These are phyloP conservation scores for Pseudoscleropodium purum DNA, from an alignment of 225 moss, liverwort and hornwort species.

Conservation along the genomic window DNA sequence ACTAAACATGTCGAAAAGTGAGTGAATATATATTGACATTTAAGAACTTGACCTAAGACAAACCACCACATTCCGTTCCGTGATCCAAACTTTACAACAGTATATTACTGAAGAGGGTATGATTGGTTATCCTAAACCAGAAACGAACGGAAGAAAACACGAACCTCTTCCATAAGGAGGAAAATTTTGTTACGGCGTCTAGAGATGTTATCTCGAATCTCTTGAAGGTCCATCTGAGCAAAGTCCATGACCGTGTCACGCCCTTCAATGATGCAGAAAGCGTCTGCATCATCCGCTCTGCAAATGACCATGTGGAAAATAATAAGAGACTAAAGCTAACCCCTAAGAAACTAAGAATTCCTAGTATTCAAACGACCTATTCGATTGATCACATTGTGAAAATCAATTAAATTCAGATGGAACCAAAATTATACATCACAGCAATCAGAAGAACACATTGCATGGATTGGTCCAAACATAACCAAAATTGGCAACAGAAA, in stretches of 20 bases:
- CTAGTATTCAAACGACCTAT: neutral
- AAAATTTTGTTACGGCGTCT: constrained; percentile 88
- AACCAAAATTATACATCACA: neutral
- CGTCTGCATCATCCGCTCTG: constrained; percentile 42
- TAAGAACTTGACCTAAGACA: neutral
- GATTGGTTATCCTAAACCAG: neutral
- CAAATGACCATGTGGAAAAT: neutral
- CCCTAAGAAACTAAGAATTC: neutral
- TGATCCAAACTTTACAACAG: neutral
- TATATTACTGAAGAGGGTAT: neutral
- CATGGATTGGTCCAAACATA: neutral
- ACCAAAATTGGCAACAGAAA: neutral
- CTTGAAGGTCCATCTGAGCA: constrained; percentile 88
- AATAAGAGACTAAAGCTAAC: neutral
- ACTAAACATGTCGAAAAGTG: neutral
- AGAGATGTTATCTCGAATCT: constrained; percentile 80
- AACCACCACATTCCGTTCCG: neutral
- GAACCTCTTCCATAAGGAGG: constrained; percentile 95
- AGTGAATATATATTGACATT: neutral
- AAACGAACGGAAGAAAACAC: neutral
- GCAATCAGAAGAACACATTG: neutral
- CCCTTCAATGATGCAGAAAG: constrained; percentile 95
- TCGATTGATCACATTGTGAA: neutral
- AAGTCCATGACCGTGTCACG: constrained; percentile 95
- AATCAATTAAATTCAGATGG: neutral